phyloP scores from a whole-genome alignment of 1,284 basidiomycete genomes.

The Naganishia sp. region DNA sequence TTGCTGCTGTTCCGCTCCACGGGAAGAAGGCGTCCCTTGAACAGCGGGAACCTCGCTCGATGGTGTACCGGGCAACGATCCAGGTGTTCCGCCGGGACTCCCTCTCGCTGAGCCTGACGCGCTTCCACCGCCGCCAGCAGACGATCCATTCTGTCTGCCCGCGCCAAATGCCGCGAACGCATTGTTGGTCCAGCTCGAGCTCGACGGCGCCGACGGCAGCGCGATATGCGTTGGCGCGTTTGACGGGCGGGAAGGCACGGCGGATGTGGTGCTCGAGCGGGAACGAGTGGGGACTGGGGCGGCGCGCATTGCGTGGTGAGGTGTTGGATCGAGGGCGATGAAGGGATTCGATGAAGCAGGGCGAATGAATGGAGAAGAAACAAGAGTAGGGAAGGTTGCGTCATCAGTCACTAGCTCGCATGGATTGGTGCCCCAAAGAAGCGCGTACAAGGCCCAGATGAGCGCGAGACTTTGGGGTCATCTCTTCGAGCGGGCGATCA shows the following conservation, averaged over 20 bases:
- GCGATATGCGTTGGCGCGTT: constrained; percentile 22
- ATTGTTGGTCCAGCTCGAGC: constrained; percentile 27
- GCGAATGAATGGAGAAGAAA: no score
- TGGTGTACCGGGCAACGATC: constrained; percentile 15
- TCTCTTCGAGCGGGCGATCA: no score
- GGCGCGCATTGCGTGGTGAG: constrained; percentile 13
- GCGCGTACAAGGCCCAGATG: no score
- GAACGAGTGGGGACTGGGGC: constrained; percentile 23
- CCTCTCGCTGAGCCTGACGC: constrained; percentile 6
- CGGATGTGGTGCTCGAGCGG: constrained; percentile 18
- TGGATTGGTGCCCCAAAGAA: no score
- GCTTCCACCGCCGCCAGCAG: constrained; percentile 3
- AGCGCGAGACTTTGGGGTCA: no score
- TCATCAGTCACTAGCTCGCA: background rate
- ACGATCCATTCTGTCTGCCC: background rate
- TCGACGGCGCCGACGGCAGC: constrained; percentile 7
- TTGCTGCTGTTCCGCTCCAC: constrained; percentile 5
- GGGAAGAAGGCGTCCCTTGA: background rate
- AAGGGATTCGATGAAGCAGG: background rate
- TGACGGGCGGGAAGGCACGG: constrained; percentile 2
- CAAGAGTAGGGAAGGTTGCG: background rate
- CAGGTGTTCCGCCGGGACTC: constrained; percentile 6
- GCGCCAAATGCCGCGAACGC: constrained; percentile 23
- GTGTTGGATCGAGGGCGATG: background rate
- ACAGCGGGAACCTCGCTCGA: background rate